Evolutionary conservation across 305 asterid species (phyloP).

Genomic region (Salvia sclarea): DNA sequence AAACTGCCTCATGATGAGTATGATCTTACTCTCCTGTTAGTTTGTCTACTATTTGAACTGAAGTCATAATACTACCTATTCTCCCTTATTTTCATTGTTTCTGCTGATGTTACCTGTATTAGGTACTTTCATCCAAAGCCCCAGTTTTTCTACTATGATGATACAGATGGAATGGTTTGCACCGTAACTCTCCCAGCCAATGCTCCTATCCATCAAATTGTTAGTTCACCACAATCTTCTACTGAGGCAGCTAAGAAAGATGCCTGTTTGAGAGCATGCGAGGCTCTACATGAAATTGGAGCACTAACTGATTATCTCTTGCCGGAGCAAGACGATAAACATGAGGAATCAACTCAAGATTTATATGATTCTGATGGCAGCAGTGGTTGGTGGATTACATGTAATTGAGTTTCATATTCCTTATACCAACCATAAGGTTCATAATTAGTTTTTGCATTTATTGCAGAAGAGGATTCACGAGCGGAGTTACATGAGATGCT

Average conservation of each 20-base stretch:
- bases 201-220: conserved; percentile 75
- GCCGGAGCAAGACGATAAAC: conserved; percentile 64
- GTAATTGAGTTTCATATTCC: conserved; percentile 28
- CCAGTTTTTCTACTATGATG: conserved; percentile 60
- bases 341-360: conserved; percentile 49
- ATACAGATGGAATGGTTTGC: conserved; percentile 73
- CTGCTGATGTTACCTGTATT: conserved; percentile 28
- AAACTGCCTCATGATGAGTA: conserved; percentile 95
- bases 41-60: conserved; percentile 22
- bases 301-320: conserved; percentile 91
- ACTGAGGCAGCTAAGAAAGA: conserved; percentile 73
- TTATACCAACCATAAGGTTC: conserved; percentile 30
- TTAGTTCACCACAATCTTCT: conserved; percentile 67
- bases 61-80: conserved; percentile 29
- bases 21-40: conserved; percentile 38
- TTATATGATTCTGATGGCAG: conserved; percentile 56
- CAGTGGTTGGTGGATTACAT: conserved; percentile 56
- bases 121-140: conserved; percentile 87
- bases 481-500: conserved; percentile 91
- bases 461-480: conserved; percentile 67
- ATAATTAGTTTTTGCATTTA: conserved; percentile 35
- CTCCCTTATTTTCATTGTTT: neutral
- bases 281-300: conserved; percentile 78
- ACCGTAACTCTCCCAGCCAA: conserved; percentile 76
- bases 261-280: conserved; percentile 92